Base-by-base conservation (phyloP, 2,329 filamentous ascomycete genomes). In the Hawksworthiomyces lignivorus region DNA sequence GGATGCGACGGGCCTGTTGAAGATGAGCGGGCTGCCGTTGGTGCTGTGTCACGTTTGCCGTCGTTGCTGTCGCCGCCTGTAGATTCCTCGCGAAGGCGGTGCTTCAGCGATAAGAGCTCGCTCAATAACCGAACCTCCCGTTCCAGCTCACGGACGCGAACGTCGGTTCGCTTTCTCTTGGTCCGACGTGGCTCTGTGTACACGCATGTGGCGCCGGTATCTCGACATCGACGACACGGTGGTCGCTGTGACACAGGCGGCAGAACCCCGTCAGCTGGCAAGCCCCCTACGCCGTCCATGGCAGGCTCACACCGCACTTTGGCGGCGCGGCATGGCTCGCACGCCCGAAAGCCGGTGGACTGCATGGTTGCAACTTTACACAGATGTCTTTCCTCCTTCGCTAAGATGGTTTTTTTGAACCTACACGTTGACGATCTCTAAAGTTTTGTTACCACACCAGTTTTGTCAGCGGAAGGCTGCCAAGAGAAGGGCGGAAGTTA, bases 91-190 rank as follows among this genome's bases (percentile, higher is more conserved):
- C 28, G 20, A n/a, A 37, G 21, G 14, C 35, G n/a, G 7, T 38
- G 20, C 31, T 36, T 36, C 27, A 22, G 32, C 39, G 14, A n/a
- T 26, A 48, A 28, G 7, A 45, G 39, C 29, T 43, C 46, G 36
- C 26, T 33, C 33, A 94, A 65, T 45, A 84, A 75, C 10, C 73
- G 71, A 44, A 83, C 75, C 55, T 92, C 84, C 48, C 89, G 73
- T 62, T 97, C 89, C n/a, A 88, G 67, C 20, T 78, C 75, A 44
- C 87, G 80, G 31, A 94, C 62, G 52, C 81, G 88, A 10, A 73
- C 71, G 53, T 96, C 87, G 9, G 46, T 46, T 33, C 46, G 39
- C 27, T 48, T 48, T 22, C 46, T 39, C 30, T 43, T 46, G 1
- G 46, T 48, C 30, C 46, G 40, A 8, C 46, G 37, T n/a, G 42